Evolutionary conservation across 441 rosid genomes (phyloP), one percentile per base, ranked within the genome.

Genomic region (Arabidopsis lyrata): DNA sequence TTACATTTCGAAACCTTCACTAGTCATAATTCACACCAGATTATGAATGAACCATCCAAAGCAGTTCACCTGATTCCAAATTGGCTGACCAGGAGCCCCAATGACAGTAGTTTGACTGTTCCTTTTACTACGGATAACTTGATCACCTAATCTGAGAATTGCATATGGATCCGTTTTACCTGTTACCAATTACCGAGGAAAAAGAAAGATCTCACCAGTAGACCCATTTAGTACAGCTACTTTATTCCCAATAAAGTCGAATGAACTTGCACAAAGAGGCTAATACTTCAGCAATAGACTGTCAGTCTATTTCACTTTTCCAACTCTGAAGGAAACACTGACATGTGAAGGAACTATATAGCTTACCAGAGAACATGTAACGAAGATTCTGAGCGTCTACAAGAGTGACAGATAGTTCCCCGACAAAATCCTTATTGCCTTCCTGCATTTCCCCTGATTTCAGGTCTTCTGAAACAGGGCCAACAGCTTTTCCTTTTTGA

Each of bases 121-220:
- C 84, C 82, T 92, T 86, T 92, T 92, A 78, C 97, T 92, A 22
- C 90, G 83, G 54, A 90, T 87, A 58, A 73, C 81, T 84, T 92
- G 96, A 80, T 88, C 89, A 49, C 93, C 95, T 77, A 88, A 72
- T 60, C 81, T 81, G 47, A 92, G 78, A 78, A 85, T 81, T 70
- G 90, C 96, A 78, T 84, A 92, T 60, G 96, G 95, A 82, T 92
- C 95, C 12, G 95, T 86, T 87, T 85, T 92, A 63, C 93, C 97
- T 92, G 86, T 63, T 54, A 72, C 68, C 38, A 24, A 45, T 34
- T 34, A 53, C 48, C 8, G 12, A 32, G 9, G 32, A 31, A 67
- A 38, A 44, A 14, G 4, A 32, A 54, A 29, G 16, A 68, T 55
- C 73, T 15, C 73, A 68, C 24, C 20, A 20, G 6, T 20, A 13